Conservation (phyloP, 2,329 filamentous ascomycete genomes). For the Phaeosphaeria sp. region DNA sequence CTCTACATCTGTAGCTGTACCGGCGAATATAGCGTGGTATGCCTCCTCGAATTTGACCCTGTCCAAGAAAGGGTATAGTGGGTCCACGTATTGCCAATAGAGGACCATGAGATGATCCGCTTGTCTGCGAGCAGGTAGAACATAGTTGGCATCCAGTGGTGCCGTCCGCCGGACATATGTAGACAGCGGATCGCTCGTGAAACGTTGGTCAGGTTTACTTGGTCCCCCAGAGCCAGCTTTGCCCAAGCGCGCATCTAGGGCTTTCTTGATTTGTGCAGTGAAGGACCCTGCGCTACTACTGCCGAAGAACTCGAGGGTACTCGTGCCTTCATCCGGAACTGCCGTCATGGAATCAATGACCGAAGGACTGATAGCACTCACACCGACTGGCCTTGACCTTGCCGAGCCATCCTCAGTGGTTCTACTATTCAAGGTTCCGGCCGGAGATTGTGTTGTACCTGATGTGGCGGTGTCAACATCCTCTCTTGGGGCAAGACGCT, state of each 20-base stretch:
- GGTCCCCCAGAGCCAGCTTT: background rate
- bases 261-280: background rate
- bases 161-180: background rate
- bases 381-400: background rate
- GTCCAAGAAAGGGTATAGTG: constrained; percentile 11
- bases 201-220: background rate
- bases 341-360: background rate
- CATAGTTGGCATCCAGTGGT: background rate
- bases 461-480: background rate
- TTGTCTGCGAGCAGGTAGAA: constrained; percentile 7
- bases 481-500: background rate
- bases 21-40: constrained; percentile 7
- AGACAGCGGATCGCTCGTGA: background rate
- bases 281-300: background rate
- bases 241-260: background rate
- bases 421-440: background rate
- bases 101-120: constrained; percentile 4
- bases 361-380: background rate
- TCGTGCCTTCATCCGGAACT: background rate
- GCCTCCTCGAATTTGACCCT: constrained; percentile 2
- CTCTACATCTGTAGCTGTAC: background rate
- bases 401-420: background rate
- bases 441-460: background rate
- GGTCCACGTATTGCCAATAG: constrained; percentile 12
- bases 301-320: background rate